Percentiles rank a stretch among this genome's conserved stretches.
Conservation (phyloP, 108 stramenopile genomes). For the Nannochloropsis salina region DNA sequence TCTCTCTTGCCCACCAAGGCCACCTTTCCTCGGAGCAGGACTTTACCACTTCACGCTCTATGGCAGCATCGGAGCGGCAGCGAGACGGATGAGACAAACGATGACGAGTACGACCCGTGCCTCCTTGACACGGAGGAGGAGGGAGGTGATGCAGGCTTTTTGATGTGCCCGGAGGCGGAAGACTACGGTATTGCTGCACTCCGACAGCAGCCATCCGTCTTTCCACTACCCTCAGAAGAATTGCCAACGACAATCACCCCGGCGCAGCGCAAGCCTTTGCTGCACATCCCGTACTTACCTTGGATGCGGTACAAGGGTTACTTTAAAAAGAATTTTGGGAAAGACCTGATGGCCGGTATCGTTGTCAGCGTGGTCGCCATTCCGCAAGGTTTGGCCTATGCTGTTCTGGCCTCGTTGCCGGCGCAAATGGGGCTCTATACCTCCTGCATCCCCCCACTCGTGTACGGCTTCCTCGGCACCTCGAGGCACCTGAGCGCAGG, state of each 20-base stretch:
- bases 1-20: background rate
- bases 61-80: background rate
- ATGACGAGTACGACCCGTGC: background rate
- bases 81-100: background rate
- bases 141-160: background rate
- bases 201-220: background rate
- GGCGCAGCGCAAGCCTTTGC: background rate
- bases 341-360: constrained; percentile 58
- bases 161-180: background rate
- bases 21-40: background rate
- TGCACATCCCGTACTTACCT: background rate
- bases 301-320: background rate
- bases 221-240: background rate
- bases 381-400: constrained; percentile 73
- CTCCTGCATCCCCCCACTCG: constrained; percentile 60
- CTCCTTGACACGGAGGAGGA: background rate
- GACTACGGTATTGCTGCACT: constrained; percentile 6
- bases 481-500: constrained; percentile 70
- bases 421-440: constrained; percentile 72
- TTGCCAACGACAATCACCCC: background rate
- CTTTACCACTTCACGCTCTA: background rate
- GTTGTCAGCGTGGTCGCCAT: constrained; percentile 74
- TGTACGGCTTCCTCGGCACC: constrained; percentile 66
- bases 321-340: background rate
- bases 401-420: constrained; percentile 67